Evolutionary conservation across 176 grass and related monocot species (phyloP).

Genomic region (Juncus effusus): DNA sequence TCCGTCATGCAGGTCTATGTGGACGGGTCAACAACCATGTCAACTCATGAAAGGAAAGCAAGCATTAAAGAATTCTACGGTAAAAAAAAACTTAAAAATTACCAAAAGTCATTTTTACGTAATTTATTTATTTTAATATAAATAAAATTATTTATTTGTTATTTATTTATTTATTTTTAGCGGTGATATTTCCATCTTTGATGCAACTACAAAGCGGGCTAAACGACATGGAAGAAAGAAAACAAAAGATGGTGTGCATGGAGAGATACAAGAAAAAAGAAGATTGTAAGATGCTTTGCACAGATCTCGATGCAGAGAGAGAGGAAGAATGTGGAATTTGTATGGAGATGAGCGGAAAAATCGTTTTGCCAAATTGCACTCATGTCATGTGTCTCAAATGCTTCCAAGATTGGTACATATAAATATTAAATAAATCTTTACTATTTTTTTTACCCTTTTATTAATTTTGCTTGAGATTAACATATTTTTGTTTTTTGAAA

Average conservation of each 20-base stretch:
- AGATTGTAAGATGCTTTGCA: constrained; percentile 46
- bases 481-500: background rate
- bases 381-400: constrained; percentile 94
- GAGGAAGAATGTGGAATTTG: constrained; percentile 98
- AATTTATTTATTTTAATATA: constrained; percentile 9
- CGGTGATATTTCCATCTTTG: constrained; percentile 84
- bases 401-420: constrained; percentile 78
- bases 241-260: constrained; percentile 60
- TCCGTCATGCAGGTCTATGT: constrained; percentile 60
- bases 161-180: constrained; percentile 35
- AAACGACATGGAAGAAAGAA: constrained; percentile 75
- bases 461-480: constrained; percentile 8
- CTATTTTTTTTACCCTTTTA: background rate
- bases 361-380: constrained; percentile 80
- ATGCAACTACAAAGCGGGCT: constrained; percentile 77
- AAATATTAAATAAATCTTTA: constrained; percentile 18
- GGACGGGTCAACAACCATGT: constrained; percentile 89
- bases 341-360: constrained; percentile 73
- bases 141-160: constrained; percentile 11
- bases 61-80: constrained; percentile 93
- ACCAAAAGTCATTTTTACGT: background rate
- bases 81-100: constrained; percentile 20
- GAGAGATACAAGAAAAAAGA: constrained; percentile 65
- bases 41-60: constrained; percentile 86
- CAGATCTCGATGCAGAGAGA: constrained; percentile 78